Conservation (phyloP, 2,329 filamentous ascomycete species). For the Nothophaeocryptopus gaeumannii region DNA sequence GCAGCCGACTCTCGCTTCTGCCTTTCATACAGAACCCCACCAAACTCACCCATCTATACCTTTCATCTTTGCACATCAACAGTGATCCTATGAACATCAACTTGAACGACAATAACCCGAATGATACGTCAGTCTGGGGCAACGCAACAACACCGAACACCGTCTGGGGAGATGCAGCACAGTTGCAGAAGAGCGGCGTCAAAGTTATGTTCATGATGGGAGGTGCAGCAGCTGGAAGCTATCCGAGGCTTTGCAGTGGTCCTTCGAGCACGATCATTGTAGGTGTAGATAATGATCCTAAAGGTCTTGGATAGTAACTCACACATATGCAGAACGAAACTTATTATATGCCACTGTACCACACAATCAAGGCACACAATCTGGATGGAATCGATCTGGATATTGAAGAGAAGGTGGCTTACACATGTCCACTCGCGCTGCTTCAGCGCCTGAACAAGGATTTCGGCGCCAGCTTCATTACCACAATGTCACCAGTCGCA, state of each 20-base stretch:
- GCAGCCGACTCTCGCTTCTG: constrained; percentile 27
- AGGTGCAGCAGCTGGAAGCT: constrained; percentile 28
- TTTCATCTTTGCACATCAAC: constrained; percentile 32
- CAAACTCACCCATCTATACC: constrained; percentile 29
- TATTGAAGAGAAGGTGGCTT: constrained; percentile 30
- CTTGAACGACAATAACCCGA: constrained; percentile 30
- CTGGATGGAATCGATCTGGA: constrained; percentile 32
- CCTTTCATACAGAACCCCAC: constrained; percentile 28
- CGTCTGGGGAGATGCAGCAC: constrained; percentile 27
- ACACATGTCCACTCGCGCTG: constrained; percentile 27
- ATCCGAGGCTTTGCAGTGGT: constrained; percentile 25
- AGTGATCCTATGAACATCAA: constrained; percentile 25
- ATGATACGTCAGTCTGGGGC: constrained; percentile 1
- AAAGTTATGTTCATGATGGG: constrained; percentile 32
- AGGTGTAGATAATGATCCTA: neutral
- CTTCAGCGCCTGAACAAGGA: constrained; percentile 26
- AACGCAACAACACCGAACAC: constrained; percentile 20
- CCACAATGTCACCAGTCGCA: constrained; percentile 34
- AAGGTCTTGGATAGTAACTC: no score
- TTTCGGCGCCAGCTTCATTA: constrained; percentile 30
- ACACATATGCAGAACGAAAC: constrained; percentile 17
- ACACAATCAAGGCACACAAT: constrained; percentile 24
- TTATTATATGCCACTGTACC: constrained; percentile 28
- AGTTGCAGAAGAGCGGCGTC: constrained; percentile 27
- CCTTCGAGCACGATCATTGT: constrained; percentile 7